These are phyloP conservation scores for Globisporangium middletonii DNA, from an alignment of 352 stramenopile genomes.

Conservation along the genomic window DNA sequence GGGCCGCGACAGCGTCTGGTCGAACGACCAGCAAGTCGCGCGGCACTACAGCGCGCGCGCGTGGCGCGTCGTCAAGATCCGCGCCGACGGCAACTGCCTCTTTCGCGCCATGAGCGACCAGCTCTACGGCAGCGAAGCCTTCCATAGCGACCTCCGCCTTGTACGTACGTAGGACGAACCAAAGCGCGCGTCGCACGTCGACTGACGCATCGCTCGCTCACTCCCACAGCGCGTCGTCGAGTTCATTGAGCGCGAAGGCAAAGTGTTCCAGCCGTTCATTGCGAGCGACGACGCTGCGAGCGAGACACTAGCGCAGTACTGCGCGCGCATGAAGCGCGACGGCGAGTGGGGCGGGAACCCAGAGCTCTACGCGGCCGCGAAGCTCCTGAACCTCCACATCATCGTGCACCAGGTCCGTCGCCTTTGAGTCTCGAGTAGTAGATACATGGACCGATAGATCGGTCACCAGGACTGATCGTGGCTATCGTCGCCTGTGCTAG, in stretches of 20 bases:
- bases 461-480: background rate
- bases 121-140: conserved; percentile 39
- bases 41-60: conserved; percentile 27
- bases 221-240: conserved; percentile 23
- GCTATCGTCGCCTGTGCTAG: background rate
- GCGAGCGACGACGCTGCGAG: conserved; percentile 6
- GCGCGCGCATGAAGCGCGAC: conserved; percentile 34
- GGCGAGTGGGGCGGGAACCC: conserved; percentile 57
- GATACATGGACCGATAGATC: background rate
- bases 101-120: conserved; percentile 57
- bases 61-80: conserved; percentile 24
- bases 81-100: conserved; percentile 46
- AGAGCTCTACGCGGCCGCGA: conserved; percentile 52
- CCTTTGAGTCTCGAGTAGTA: background rate
- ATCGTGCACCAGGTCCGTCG: conserved; percentile 38
- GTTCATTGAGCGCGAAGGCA: conserved; percentile 31
- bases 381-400: conserved; percentile 52
- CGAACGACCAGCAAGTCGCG: conserved; percentile 30
- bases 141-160: conserved; percentile 33
- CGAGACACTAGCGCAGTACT: conserved; percentile 28
- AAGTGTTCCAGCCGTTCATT: conserved; percentile 44
- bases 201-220: no score
- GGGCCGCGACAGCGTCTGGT: conserved; percentile 21
- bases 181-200: no score
- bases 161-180: conserved; percentile 3